phyloP scores from a whole-genome alignment of 306 rosid species.

The Canavalia gladiata region DNA sequence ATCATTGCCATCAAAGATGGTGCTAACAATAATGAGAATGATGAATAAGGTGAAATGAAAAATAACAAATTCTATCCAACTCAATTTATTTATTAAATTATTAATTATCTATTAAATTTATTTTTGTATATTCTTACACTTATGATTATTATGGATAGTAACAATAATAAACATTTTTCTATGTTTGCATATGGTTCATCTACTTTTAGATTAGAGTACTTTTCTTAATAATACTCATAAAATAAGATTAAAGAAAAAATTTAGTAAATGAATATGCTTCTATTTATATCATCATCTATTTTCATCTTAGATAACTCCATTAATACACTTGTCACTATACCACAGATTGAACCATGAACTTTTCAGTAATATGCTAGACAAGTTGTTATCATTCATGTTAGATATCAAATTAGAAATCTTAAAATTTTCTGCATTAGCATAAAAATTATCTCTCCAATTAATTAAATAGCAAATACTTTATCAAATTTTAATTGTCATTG shows the following conservation, averaged over 20 bases:
- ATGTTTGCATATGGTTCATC: constrained; percentile 82
- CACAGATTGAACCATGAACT: constrained; percentile 97
- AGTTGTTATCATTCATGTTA: constrained; percentile 97
- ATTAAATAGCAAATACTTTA: constrained; percentile 21
- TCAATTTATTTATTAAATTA: too few species aligned
- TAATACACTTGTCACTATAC: constrained; percentile 40
- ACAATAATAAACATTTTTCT: constrained; percentile 22
- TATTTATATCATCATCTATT: constrained; percentile 40
- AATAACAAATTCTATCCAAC: too few species aligned
- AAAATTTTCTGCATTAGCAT: constrained; percentile 63
- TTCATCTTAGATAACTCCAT: constrained; percentile 35
- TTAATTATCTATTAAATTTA: too few species aligned
- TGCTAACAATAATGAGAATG: too few species aligned
- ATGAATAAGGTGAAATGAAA: too few species aligned
- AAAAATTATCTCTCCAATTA: constrained; percentile 6
- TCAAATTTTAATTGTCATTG: constrained; percentile 9
- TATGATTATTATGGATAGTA: too few species aligned
- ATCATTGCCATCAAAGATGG: too few species aligned
- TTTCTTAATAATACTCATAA: constrained; percentile 84
- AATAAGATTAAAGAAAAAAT: constrained; percentile 87
- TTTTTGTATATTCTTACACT: too few species aligned
- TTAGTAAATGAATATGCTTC: constrained; percentile 61
- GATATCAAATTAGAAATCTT: constrained; percentile 90
- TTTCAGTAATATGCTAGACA: constrained; percentile 90
- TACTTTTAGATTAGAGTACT: constrained; percentile 84